Evolutionary conservation across 371 early-diverging fungal genomes (phyloP), one percentile per base, ranked within the genome.

Genomic region (Circinella minor): DNA sequence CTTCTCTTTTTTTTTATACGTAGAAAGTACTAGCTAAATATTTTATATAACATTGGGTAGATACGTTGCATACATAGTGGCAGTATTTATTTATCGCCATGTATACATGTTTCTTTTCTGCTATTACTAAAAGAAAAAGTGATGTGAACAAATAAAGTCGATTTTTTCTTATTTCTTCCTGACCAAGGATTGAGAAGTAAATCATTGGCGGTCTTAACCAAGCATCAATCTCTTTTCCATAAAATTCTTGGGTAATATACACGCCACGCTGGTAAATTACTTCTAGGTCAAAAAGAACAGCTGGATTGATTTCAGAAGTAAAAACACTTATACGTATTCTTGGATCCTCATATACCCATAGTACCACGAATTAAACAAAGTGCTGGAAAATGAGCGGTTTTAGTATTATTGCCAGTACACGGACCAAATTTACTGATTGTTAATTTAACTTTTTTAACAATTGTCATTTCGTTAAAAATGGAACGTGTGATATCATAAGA

Each of bases 291-390:
- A 81, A 88, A 0, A 84, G 81, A 2, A 87, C 82, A 63, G 88
- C 88, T 27, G 81, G 79, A 65, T 82, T 89, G 61, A 87, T 76
- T 15, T 81, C 83, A 27, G 87, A 71, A 2, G 83, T 81, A 70
- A 88, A 87, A 0, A 83, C 83, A 20, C 85, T 79, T 18, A 75
- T 71, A 43, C 72, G n/a, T n/a, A n/a, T n/a, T 68, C 48, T 67
- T 47, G 1, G 80, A 80, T 61, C 74, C 82, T 6, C 86, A 83
- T 36, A 88, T 63, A 49, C 89, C 90, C 5, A 82, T 65, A n/a
- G 88, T 89, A 4, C 82, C 74, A 75, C 89, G 87, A 66, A 86
- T 86, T 14, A 85, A 67, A 66, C 84, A 86, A 11, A 83, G 20
- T 66, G 85, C 84, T 27, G 84, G 83, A 70, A 89, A 90, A 54